Conservation (phyloP, 352 stramenopile species). For the Sclerospora graminicola region DNA sequence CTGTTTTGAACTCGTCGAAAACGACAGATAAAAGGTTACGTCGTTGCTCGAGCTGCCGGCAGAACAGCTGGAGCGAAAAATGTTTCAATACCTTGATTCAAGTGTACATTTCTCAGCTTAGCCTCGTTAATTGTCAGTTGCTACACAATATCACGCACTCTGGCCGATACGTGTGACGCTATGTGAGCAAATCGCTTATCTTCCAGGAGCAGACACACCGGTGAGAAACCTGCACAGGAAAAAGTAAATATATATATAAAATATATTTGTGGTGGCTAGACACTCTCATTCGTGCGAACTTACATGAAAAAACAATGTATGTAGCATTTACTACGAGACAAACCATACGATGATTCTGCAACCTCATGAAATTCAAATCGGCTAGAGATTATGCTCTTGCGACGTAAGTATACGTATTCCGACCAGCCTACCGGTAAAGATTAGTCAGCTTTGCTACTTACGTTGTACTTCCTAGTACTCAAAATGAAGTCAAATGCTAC, state of each 20-base stretch:
- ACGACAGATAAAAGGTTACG: neutral
- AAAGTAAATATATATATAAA: conserved; percentile 29
- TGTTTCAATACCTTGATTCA: conserved; percentile 41
- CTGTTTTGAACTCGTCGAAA: too few relatives aligned
- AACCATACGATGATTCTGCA: conserved; percentile 16
- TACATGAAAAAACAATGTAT: conserved; percentile 23
- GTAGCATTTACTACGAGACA: conserved; percentile 24
- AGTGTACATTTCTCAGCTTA: conserved; percentile 23
- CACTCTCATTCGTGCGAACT: conserved; percentile 10
- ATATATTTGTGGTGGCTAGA: conserved; percentile 34
- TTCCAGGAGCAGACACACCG: neutral
- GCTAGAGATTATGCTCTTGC: conserved; percentile 50
- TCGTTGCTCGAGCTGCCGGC: conserved; percentile 22
- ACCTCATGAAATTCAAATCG: conserved; percentile 27
- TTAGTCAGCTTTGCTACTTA: conserved; percentile 31
- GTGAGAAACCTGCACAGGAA: neutral
- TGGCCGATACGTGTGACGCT: conserved; percentile 35
- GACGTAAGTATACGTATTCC: conserved; percentile 46
- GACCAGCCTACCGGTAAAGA: conserved; percentile 21
- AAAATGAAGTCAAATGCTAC: too few relatives aligned
- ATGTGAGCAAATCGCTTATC: conserved; percentile 16
- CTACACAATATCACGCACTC: conserved; percentile 22
- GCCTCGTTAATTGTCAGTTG: conserved; percentile 22
- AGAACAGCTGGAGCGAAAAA: conserved; percentile 26
- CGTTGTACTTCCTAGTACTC: too few relatives aligned